These are phyloP conservation scores for Colletotrichum endophyticum DNA, from an alignment of 2,329 filamentous ascomycete species.

Conservation along the genomic window DNA sequence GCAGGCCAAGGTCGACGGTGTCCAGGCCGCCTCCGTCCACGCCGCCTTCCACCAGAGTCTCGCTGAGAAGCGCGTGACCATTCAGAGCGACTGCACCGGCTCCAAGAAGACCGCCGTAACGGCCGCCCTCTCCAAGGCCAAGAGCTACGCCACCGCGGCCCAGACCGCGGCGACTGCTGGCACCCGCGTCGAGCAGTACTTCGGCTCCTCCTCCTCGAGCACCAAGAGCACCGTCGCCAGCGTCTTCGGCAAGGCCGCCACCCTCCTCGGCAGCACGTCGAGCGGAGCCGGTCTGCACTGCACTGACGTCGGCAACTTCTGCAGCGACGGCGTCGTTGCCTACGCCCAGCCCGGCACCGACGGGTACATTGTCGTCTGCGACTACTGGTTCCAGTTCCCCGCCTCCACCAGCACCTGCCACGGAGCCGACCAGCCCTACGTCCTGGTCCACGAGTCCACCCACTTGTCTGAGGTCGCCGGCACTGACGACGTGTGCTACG, in stretches of 20 bases:
- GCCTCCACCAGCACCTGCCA: slow-evolving; percentile 58
- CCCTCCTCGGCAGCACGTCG: slow-evolving; percentile 47
- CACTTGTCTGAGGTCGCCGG: slow-evolving; percentile 63
- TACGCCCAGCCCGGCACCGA: slow-evolving; percentile 60
- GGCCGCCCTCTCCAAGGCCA: slow-evolving; percentile 56
- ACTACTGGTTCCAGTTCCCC: slow-evolving; percentile 62
- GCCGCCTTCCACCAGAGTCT: slow-evolving; percentile 50
- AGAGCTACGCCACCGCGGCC: slow-evolving; percentile 53
- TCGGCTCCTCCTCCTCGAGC: slow-evolving; percentile 52
- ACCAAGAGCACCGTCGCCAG: slow-evolving; percentile 49
- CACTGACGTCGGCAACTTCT: slow-evolving; percentile 51
- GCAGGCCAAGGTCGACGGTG: slow-evolving; percentile 58
- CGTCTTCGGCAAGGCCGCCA: slow-evolving; percentile 49
- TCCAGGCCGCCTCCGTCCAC: slow-evolving; percentile 50
- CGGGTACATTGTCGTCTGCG: slow-evolving; percentile 65
- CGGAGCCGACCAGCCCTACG: slow-evolving; percentile 57
- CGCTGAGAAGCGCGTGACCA: slow-evolving; percentile 42
- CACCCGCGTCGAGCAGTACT: slow-evolving; percentile 57
- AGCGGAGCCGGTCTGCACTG: slow-evolving; percentile 56
- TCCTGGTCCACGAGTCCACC: slow-evolving; percentile 69
- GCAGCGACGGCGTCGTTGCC: slow-evolving; percentile 55
- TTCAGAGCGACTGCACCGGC: slow-evolving; percentile 2
- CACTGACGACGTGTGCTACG: slow-evolving; percentile 39
- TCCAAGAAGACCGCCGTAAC: slow-evolving; percentile 31
- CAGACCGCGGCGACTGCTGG: slow-evolving; percentile 41